Evolutionary conservation across 148 eudicot species (phyloP).

Genomic region (Vaccinium myrtillus): DNA sequence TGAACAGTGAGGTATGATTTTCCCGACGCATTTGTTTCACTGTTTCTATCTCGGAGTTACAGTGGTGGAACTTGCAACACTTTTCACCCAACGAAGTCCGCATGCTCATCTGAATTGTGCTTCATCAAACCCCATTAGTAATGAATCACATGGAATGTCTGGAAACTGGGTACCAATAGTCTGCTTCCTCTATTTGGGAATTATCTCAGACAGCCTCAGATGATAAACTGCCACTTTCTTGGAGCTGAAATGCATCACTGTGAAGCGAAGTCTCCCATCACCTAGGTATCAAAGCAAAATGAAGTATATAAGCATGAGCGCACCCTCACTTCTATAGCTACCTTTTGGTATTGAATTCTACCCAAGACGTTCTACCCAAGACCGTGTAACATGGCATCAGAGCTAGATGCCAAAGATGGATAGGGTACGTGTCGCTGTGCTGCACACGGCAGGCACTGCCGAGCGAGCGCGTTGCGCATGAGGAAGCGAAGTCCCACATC

Average conservation of each 20-base stretch:
- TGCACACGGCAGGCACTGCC: no score
- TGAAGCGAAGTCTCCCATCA: no score
- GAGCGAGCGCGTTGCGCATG: no score
- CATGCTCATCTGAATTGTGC: not conserved
- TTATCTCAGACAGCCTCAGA: slow-evolving; percentile 1
- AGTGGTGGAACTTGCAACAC: not conserved
- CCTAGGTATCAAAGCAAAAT: no score
- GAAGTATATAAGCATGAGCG: no score
- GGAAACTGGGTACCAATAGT: not conserved
- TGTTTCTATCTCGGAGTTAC: not conserved
- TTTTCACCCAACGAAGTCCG: not conserved
- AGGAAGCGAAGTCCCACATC: no score
- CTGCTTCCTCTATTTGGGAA: not conserved
- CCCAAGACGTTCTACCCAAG: no score
- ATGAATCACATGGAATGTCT: not conserved
- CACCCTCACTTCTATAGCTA: no score
- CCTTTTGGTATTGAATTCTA: no score
- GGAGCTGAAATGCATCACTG: not conserved
- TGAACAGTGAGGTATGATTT: not conserved
- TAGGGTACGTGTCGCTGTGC: no score
- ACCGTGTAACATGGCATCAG: no score
- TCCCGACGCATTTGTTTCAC: not conserved
- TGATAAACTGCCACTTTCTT: slow-evolving; percentile 6
- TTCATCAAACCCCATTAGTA: not conserved
- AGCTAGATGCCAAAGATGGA: no score